A percentile compares a stretch with the other conserved stretches of the same genome.
Conservation (phyloP, 345 rosid species). For the Salix dunnii region DNA sequence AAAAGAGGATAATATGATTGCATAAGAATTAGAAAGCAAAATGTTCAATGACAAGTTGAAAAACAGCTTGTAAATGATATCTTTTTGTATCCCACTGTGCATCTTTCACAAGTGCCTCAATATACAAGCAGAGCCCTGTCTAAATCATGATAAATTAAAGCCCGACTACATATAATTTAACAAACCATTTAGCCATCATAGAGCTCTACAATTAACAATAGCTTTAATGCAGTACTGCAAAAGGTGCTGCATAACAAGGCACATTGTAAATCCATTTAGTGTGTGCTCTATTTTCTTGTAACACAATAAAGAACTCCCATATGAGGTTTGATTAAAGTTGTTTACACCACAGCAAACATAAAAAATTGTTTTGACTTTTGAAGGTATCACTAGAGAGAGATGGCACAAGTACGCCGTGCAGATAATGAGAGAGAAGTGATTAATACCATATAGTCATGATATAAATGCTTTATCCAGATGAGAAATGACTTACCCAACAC, state of each 20-base stretch:
- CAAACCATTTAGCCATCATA: neutral
- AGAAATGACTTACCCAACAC: conserved; percentile 55
- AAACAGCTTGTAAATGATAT: neutral
- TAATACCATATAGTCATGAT: neutral
- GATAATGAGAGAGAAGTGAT: neutral
- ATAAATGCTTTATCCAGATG: conserved; percentile 1
- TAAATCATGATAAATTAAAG: neutral
- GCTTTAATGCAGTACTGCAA: neutral
- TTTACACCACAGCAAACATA: neutral
- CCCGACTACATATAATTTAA: neutral
- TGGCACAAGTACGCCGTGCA: too few species aligned
- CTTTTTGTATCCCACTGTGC: neutral
- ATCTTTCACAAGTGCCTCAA: neutral
- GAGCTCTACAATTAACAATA: too few species aligned
- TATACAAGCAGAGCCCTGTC: neutral
- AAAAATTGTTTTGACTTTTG: neutral
- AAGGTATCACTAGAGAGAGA: neutral
- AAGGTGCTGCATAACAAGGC: too few species aligned
- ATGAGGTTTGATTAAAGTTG: neutral
- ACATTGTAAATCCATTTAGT: neutral
- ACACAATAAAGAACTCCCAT: neutral
- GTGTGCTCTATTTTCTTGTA: too few species aligned
- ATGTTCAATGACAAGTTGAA: neutral
- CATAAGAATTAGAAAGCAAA: neutral
- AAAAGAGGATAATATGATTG: conserved; percentile 1